These are phyloP conservation scores for Amauroascus niger DNA, from an alignment of 2,329 filamentous ascomycete species.

Conservation along the genomic window DNA sequence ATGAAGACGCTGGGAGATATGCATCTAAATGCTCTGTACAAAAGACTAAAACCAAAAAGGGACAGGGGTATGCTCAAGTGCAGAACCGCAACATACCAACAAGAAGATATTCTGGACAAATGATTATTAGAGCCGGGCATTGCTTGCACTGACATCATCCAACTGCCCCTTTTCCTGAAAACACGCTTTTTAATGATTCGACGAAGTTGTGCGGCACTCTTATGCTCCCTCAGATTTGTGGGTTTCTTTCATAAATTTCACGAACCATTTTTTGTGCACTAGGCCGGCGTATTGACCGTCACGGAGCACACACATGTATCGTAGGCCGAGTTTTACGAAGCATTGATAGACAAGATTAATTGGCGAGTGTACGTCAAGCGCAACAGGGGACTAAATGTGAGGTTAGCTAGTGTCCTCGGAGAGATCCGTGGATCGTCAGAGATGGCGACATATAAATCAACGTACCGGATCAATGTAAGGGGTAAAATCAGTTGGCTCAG, in stretches of 20 bases:
- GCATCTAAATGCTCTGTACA: not conserved
- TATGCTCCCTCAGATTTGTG: conserved; percentile 9
- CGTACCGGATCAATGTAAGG: conserved; percentile 77
- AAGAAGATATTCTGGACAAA: not conserved
- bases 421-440: not conserved
- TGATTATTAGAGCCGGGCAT: not conserved
- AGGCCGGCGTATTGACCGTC: conserved; percentile 82
- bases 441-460: too few species aligned
- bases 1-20: not conserved
- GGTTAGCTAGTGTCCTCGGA: conserved; percentile 7
- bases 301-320: conserved; percentile 81
- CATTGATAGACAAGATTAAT: conserved; percentile 96
- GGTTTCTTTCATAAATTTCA: conserved; percentile 74
- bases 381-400: conserved; percentile 59
- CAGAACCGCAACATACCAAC: not conserved
- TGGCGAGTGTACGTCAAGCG: conserved; percentile 77
- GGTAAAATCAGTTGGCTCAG: conserved; percentile 74
- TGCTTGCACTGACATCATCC: not conserved
- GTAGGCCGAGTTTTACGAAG: conserved; percentile 83
- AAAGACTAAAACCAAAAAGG: not conserved
- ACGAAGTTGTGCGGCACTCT: not conserved
- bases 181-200: not conserved
- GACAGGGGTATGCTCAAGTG: not conserved
- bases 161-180: not conserved
- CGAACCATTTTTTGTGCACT: conserved; percentile 96